A percentile compares a stretch with the other conserved stretches of the same genome.
Evolutionary conservation across 352 stramenopile genomes (phyloP).

Genomic region (Globisporangium perplexum): DNA sequence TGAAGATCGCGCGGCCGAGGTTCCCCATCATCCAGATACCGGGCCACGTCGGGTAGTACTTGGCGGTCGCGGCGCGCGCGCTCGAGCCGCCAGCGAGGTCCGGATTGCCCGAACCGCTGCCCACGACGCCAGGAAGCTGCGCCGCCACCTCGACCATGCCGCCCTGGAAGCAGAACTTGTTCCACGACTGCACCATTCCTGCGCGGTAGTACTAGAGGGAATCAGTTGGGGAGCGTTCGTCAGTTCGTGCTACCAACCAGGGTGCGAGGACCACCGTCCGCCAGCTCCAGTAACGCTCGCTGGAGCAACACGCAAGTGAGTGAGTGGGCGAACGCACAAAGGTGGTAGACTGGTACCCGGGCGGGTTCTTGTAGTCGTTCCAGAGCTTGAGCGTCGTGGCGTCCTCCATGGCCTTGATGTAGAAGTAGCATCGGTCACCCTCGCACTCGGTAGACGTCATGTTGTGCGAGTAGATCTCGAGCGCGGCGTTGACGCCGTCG

Average conservation of each 20-base stretch:
- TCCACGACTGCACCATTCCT: conserved; percentile 91
- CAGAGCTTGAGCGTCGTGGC: conserved; percentile 38
- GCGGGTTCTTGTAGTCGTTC: conserved; percentile 56
- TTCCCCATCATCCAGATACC: conserved; percentile 96
- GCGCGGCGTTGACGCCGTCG: conserved; percentile 63
- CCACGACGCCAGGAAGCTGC: conserved; percentile 74
- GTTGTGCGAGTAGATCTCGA: conserved; percentile 69
- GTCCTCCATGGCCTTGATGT: conserved; percentile 45
- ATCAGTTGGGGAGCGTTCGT: too few relatives aligned
- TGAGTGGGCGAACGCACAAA: too few relatives aligned
- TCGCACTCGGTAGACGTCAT: conserved; percentile 64
- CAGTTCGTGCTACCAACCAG: too few relatives aligned
- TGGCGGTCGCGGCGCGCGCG: conserved; percentile 43
- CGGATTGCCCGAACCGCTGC: conserved; percentile 38
- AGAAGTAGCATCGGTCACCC: conserved; percentile 49
- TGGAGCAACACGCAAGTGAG: too few relatives aligned
- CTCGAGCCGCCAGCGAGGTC: conserved; percentile 34
- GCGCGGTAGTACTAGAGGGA: conserved; percentile 25
- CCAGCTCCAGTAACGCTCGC: too few relatives aligned
- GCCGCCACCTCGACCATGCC: conserved; percentile 90
- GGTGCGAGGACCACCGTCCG: too few relatives aligned
- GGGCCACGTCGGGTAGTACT: conserved; percentile 87
- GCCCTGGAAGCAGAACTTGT: conserved; percentile 95
- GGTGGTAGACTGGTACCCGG: conserved; percentile 35
- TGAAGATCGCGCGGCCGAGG: conserved; percentile 95